Conservation (phyloP, 192 early-diverging fungal genomes). For the Mortierella alpina region DNA sequence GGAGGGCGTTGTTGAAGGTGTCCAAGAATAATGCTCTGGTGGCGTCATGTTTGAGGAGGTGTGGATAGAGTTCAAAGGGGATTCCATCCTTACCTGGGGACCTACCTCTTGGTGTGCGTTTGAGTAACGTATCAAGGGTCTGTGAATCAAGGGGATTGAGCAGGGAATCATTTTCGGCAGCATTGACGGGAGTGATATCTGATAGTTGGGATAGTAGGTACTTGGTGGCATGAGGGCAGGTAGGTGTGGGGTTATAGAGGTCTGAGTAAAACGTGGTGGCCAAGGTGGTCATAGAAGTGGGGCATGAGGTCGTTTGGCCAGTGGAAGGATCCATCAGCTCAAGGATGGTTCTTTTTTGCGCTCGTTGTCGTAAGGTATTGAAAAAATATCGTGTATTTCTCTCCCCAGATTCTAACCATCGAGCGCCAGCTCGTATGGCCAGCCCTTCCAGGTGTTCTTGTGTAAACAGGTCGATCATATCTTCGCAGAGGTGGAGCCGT, state of each 20-base stretch:
- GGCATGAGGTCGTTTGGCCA: no score
- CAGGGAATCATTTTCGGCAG: background rate
- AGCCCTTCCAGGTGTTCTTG: background rate
- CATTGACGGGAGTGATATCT: background rate
- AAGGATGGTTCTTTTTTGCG: background rate
- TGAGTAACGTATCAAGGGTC: background rate
- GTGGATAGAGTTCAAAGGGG: slow-evolving; percentile 31
- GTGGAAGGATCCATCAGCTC: no score
- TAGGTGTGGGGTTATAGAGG: slow-evolving; percentile 2
- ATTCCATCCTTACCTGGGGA: slow-evolving; percentile 31
- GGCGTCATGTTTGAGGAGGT: background rate
- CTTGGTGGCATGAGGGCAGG: background rate
- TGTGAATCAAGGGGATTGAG: background rate
- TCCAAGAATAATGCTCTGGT: background rate
- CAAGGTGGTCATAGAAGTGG: no score
- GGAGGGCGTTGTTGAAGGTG: slow-evolving; percentile 22
- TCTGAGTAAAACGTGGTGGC: background rate
- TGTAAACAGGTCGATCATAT: no score
- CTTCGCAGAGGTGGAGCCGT: background rate
- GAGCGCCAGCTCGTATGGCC: slow-evolving; percentile 2
- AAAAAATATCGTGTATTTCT: slow-evolving; percentile 32
- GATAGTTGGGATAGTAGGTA: background rate
- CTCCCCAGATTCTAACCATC: slow-evolving; percentile 35
- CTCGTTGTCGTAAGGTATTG: slow-evolving; percentile 15
- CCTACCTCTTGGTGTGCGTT: slow-evolving; percentile 2